Base-by-base conservation (phyloP, 2,329 filamentous ascomycete genomes). In the Biscogniauxia marginata region DNA sequence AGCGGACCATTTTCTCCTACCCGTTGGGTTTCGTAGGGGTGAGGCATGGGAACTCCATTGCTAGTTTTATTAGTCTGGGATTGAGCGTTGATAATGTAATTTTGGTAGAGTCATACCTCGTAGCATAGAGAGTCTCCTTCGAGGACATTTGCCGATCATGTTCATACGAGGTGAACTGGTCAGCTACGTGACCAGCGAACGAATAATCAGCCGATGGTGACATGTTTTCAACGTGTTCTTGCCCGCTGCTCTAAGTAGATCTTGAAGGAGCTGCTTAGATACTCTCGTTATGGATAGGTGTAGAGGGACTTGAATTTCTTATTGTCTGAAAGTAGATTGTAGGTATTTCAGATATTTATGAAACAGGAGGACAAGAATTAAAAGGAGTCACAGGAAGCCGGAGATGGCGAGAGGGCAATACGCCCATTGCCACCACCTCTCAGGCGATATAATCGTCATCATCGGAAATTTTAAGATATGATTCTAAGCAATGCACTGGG, bases 61-160 rank as follows among this genome's bases (percentile, higher is more conserved):
- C 30, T 39, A 39, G 2, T 5, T n/a, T 11, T n/a, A 16, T n/a
- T 11, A 16, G n/a, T 16, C 13, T 39, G 30, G 6, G 30, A 11
- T 39, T 53, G 54, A 46, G 24, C 47, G 16, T 13, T n/a, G 9
- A 6, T 6, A 1, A 19, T 3, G 7, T 16, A n/a, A 21, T 3
- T 47, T 16, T 39, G 11, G 30, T 21, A 23, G 75, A 77, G 54
- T 81, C 81, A 68, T 84, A 85, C 70, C 77, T 79, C 46, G 82
- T 81, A 24, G 79, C 75, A 69, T 87, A 87, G 13, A 81, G 57
- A 13, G 69, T 65, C 19, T 79, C 71, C 44, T 72, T 71, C 5
- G 76, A 77, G 0, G 70, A 59, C 7, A 67, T 65, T 39, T 71
- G 63, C 22, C 76, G 71, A 58, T 79, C 77, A 50, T 74, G 65